These are phyloP conservation scores for Cutaneotrichosporon mucoides DNA, from an alignment of 1,284 basidiomycete species.

Conservation along the genomic window DNA sequence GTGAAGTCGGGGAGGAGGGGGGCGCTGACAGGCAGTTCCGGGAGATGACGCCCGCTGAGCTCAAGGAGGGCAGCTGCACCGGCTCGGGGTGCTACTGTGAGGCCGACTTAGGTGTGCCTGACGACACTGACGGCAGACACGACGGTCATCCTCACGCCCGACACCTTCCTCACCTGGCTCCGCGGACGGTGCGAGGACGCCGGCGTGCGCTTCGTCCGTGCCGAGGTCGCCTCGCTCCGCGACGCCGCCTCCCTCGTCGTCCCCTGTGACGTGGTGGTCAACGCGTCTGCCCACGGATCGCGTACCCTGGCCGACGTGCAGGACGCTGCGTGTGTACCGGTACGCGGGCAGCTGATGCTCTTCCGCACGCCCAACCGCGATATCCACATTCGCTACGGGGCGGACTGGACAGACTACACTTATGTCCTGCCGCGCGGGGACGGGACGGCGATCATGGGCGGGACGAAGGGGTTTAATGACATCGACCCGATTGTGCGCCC, in stretches of 20 bases:
- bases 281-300: neutral
- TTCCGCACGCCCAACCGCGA: slow-evolving; percentile 5
- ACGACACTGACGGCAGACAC: neutral
- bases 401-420: slow-evolving; percentile 10
- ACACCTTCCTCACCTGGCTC: slow-evolving; percentile 11
- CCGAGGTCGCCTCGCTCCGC: slow-evolving; percentile 8
- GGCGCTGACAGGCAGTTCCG: neutral
- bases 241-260: neutral
- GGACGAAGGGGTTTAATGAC: slow-evolving; percentile 13
- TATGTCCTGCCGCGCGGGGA: slow-evolving; percentile 15
- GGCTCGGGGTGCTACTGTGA: neutral
- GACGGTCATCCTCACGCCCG: slow-evolving; percentile 3
- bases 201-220: slow-evolving; percentile 7
- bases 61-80: neutral
- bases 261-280: slow-evolving; percentile 10
- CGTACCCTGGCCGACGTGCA: neutral
- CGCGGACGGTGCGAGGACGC: slow-evolving; percentile 1
- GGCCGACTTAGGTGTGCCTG: neutral
- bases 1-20: too few relatives aligned
- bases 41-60: neutral
- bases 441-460: slow-evolving; percentile 15
- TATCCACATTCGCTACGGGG: slow-evolving; percentile 11
- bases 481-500: slow-evolving; percentile 1
- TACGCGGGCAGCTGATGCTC: slow-evolving; percentile 9
- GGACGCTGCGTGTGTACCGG: slow-evolving; percentile 1